Conservation (phyloP, 139 green algal species). For the Chlamydomonas sp. region DNA sequence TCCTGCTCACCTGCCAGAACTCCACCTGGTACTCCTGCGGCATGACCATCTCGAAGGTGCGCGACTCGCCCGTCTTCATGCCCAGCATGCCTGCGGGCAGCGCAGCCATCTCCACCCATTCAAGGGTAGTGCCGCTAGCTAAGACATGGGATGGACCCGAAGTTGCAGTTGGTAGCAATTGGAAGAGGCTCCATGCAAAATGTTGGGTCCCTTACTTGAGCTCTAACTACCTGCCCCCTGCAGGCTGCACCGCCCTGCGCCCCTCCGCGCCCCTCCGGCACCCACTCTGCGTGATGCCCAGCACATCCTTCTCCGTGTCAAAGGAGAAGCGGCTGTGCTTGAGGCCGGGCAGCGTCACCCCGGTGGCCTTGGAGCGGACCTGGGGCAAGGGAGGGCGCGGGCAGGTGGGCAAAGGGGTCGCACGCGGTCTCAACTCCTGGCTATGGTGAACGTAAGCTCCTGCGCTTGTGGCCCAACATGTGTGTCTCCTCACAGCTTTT, state of each 20-base stretch:
- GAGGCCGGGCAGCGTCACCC: conserved; percentile 49
- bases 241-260: background rate
- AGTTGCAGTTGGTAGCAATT: background rate
- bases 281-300: conserved; percentile 43
- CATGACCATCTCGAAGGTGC: conserved; percentile 50
- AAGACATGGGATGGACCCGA: background rate
- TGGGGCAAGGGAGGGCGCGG: background rate
- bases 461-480: no score
- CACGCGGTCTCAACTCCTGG: background rate
- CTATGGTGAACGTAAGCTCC: no score
- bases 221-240: background rate
- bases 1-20: conserved; percentile 50
- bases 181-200: background rate
- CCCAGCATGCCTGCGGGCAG: conserved; percentile 30
- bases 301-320: conserved; percentile 59
- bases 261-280: background rate
- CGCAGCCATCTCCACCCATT: background rate
- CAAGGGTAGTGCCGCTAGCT: background rate
- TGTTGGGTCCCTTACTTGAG: background rate
- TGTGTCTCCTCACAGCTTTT: no score
- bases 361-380: background rate
- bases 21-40: conserved; percentile 61
- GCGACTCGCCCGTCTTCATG: conserved; percentile 52
- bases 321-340: conserved; percentile 43
- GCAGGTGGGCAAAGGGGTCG: background rate